Percentiles rank a stretch among this genome's conserved stretches.
Evolutionary conservation across 805 yeast genomes (phyloP).

Genomic region (Wickerhamomyces queroliae): DNA sequence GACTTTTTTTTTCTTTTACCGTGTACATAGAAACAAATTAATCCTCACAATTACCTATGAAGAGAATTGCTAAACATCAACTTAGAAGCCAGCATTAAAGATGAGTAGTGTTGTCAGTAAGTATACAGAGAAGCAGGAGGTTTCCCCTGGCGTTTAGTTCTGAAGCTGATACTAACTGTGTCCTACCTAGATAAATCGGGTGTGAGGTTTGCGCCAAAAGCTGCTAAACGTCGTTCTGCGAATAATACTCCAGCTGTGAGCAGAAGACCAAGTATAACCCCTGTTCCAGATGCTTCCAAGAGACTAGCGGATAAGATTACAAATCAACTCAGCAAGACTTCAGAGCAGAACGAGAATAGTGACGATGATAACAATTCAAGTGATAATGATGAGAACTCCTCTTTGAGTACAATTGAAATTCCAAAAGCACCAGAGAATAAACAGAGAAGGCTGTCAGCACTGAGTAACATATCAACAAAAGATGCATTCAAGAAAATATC

Average conservation of each 20-base stretch:
- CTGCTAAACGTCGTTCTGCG: constrained; percentile 34
- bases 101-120: constrained; percentile 44
- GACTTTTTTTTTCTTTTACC: too few species aligned
- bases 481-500: constrained; percentile 26
- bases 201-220: constrained; percentile 62
- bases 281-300: constrained; percentile 6
- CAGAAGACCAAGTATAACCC: constrained; percentile 18
- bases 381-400: constrained; percentile 15
- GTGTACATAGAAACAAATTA: too few species aligned
- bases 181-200: constrained; percentile 37
- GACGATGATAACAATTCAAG: constrained; percentile 3
- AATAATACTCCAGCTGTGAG: constrained; percentile 22
- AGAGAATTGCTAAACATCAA: not conserved
- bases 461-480: constrained; percentile 27
- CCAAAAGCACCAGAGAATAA: constrained; percentile 14
- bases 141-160: not conserved
- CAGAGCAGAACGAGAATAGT: constrained; percentile 6
- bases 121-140: too few species aligned
- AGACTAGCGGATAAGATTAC: not conserved
- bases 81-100: not conserved
- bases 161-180: constrained; percentile 1
- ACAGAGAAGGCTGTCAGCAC: constrained; percentile 34
- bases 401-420: constrained; percentile 9
- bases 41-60: too few species aligned
- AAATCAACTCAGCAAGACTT: constrained; percentile 1